Evolutionary conservation across 257 asterid genomes (phyloP), one percentile per base, ranked within the genome.

Genomic region (Rehmannia glutinosa): DNA sequence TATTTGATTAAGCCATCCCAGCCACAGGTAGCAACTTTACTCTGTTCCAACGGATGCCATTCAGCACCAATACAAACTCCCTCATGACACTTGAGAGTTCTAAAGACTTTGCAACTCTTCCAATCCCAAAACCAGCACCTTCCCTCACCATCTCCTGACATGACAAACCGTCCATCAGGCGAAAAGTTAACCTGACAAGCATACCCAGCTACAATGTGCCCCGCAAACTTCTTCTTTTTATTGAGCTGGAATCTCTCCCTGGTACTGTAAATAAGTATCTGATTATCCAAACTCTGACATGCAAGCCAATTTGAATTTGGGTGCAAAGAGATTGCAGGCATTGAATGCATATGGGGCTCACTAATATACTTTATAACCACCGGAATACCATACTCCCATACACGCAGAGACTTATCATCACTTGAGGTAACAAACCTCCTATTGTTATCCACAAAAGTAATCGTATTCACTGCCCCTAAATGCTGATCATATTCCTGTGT

Each of bases 81-180:
- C 0, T 91, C 90, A 54, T 94, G 99, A 74, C 98, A 94, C 81
- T 79, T 94, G 72, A 94, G 88, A 25, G 96, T 94, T 78, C 93
- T 83, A 74, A 94, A 94, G 15, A 91, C 98, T 78, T 87, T 94
- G 81, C 99, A 94, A 61, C 91, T 88, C 86, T 94, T 94, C 99
- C 99, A 91, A 81, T 94, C 99, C 98, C 99, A 94, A 74, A 94
- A 94, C 97, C 97, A 94, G 82, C 97, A 91, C 75, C 87, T 81
- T 5, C 99, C 99, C 73, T 94, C 99, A 33, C 99, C 97, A 69
- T 94, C 99, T 69, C 99, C 97, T 1, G 99, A 94, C 89, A 91
- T 66, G 58, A 94, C 99, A 73, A 94, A 94, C 49, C 97, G 77
- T 32, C 99, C 99, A 78, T 91, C 99, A 0, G 99, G 99, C 0